These are phyloP conservation scores for Rhizopogon vesiculosus DNA, from an alignment of 768 basidiomycete genomes.

Conservation along the genomic window DNA sequence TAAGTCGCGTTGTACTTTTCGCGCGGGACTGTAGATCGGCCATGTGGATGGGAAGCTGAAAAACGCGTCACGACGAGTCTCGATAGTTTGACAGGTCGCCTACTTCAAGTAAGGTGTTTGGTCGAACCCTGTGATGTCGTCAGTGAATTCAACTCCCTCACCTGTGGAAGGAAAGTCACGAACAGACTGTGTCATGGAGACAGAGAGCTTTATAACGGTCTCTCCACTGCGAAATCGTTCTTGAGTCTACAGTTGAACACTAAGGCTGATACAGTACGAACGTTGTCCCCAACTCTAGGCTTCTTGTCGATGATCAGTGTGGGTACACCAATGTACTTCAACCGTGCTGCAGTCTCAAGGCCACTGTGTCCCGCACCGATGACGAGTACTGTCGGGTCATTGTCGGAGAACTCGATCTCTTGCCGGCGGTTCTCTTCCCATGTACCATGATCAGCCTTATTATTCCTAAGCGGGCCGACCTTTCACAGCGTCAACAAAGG, in stretches of 20 bases:
- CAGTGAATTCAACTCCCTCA: background rate
- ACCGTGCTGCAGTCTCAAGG: slow-evolving; percentile 58
- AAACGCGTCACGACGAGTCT: background rate
- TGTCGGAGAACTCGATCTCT: slow-evolving; percentile 42
- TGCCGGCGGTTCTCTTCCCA: slow-evolving; percentile 46
- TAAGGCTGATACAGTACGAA: slow-evolving; percentile 5
- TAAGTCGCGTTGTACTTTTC: slow-evolving; percentile 31
- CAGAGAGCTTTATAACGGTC: slow-evolving; percentile 31
- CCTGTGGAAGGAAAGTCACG: slow-evolving; percentile 10
- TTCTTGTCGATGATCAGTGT: slow-evolving; percentile 57
- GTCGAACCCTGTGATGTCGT: slow-evolving; percentile 34
- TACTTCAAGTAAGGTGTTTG: slow-evolving; percentile 54
- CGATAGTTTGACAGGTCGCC: slow-evolving; percentile 9
- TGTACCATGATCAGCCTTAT: slow-evolving; percentile 42
- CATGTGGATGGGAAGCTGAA: slow-evolving; percentile 52
- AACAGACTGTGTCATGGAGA: slow-evolving; percentile 48
- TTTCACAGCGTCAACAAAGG: slow-evolving; percentile 4
- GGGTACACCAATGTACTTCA: slow-evolving; percentile 53
- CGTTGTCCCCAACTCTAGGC: slow-evolving; percentile 44
- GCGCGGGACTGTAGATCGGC: slow-evolving; percentile 48
- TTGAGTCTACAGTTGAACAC: background rate
- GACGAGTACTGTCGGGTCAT: slow-evolving; percentile 53
- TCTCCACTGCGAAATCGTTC: slow-evolving; percentile 35
- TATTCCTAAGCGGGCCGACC: slow-evolving; percentile 38
- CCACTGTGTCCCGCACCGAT: slow-evolving; percentile 68